Conservation (phyloP, 2,329 filamentous ascomycete genomes). For the Fusarium acutatum region DNA sequence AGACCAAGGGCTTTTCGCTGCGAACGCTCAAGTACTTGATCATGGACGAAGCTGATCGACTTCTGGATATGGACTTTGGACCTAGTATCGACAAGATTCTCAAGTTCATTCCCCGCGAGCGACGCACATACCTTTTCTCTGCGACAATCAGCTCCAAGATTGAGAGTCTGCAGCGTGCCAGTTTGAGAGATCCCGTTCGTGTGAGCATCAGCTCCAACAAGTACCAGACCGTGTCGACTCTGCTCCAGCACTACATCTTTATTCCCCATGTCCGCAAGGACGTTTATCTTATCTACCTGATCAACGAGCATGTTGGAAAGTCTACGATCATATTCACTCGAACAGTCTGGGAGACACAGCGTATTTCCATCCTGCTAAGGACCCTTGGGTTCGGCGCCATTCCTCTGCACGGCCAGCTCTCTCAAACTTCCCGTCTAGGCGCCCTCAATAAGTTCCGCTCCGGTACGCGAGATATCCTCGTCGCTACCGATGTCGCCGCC, state of each 20-base stretch:
- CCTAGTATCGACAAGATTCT: slow-evolving; percentile 93
- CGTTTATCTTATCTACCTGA: slow-evolving; percentile 83
- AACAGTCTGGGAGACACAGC: slow-evolving; percentile 90
- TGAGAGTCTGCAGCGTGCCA: slow-evolving; percentile 89
- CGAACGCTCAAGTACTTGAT: slow-evolving; percentile 85
- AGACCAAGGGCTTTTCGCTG: slow-evolving; percentile 94
- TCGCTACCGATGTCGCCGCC: slow-evolving; percentile 93
- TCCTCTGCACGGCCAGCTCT: slow-evolving; percentile 90
- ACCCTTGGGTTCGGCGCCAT: slow-evolving; percentile 89
- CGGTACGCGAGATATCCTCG: slow-evolving; percentile 82
- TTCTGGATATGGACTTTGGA: slow-evolving; percentile 94
- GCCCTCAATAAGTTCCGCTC: slow-evolving; percentile 90
- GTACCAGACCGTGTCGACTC: slow-evolving; percentile 90
- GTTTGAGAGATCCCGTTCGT: slow-evolving; percentile 82
- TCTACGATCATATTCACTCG: slow-evolving; percentile 90
- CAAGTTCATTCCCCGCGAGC: slow-evolving; percentile 82
- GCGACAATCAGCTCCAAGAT: slow-evolving; percentile 95
- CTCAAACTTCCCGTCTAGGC: slow-evolving; percentile 84
- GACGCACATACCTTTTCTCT: slow-evolving; percentile 88
- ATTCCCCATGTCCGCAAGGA: slow-evolving; percentile 90
- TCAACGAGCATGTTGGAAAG: slow-evolving; percentile 88
- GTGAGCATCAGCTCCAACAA: slow-evolving; percentile 84
- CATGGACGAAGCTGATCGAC: slow-evolving; percentile 92
- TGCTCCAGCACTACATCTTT: slow-evolving; percentile 88
- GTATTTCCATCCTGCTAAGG: slow-evolving; percentile 83